Conservation (phyloP, 768 basidiomycete species). For the Gymnopilus dilepis region DNA sequence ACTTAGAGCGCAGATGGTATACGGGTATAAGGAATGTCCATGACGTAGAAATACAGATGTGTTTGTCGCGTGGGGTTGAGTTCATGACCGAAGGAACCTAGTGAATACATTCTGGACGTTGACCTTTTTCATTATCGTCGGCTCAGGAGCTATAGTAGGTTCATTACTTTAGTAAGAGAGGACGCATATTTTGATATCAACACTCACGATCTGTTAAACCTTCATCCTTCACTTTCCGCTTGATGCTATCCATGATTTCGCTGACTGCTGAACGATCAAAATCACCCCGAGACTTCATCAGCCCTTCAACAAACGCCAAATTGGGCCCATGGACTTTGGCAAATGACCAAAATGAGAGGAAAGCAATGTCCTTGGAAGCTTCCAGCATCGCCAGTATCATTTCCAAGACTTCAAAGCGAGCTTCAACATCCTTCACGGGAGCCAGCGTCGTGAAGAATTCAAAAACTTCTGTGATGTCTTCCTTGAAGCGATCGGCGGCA, state of each 20-base stretch:
- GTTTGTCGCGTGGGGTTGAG: background rate
- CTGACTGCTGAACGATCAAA: conserved; percentile 85
- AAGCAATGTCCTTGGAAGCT: conserved; percentile 87
- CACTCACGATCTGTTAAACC: conserved; percentile 78
- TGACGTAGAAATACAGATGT: conserved; percentile 22
- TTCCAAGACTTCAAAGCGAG: conserved; percentile 86
- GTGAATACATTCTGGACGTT: conserved; percentile 77
- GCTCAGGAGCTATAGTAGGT: conserved; percentile 69
- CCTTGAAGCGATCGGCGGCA: conserved; percentile 82
- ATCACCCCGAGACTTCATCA: conserved; percentile 91
- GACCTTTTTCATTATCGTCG: conserved; percentile 92
- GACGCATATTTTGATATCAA: background rate
- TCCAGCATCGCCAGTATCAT: conserved; percentile 80
- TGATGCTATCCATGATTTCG: conserved; percentile 94
- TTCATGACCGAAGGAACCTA: conserved; percentile 67
- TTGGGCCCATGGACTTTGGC: conserved; percentile 95
- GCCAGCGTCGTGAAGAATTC: conserved; percentile 84
- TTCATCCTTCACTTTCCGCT: conserved; percentile 92
- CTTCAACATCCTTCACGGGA: conserved; percentile 78
- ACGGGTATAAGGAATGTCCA: conserved; percentile 19
- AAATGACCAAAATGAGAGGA: conserved; percentile 93
- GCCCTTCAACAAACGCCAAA: conserved; percentile 85
- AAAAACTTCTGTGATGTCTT: conserved; percentile 80
- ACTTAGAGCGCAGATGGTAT: conserved; percentile 24
- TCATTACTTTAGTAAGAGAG: conserved; percentile 9